phyloP scores from a whole-genome alignment of 805 yeast genomes.

The Saccharomycopsis microspora region DNA sequence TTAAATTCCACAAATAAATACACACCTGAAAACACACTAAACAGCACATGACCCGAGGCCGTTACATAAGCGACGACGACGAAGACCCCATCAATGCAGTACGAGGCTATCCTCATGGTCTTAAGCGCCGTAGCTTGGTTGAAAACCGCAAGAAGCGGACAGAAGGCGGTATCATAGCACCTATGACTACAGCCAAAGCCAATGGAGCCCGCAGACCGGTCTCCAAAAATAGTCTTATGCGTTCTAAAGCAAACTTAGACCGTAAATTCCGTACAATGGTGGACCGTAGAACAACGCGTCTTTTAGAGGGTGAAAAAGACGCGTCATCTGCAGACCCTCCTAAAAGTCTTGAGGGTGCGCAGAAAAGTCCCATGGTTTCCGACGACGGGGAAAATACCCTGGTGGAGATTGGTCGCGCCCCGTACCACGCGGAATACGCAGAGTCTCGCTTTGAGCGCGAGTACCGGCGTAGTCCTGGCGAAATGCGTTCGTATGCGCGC shows the following conservation, averaged over 20 bases:
- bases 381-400: neutral
- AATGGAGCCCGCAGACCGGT: neutral
- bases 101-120: conserved; percentile 3
- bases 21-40: too few relatives aligned
- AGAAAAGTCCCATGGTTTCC: neutral
- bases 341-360: neutral
- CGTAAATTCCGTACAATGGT: conserved; percentile 4
- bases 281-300: neutral
- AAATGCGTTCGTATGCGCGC: neutral
- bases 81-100: conserved; percentile 12
- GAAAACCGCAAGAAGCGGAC: neutral
- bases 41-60: neutral
- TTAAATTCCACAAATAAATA: too few relatives aligned
- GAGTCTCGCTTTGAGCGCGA: neutral
- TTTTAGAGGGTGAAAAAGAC: neutral
- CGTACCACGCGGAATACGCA: neutral
- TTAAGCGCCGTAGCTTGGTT: conserved; percentile 4
- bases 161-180: neutral
- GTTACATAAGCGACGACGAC: conserved; percentile 10
- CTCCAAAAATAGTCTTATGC: conserved; percentile 10
- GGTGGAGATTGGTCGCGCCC: neutral
- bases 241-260: conserved; percentile 11
- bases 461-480: neutral
- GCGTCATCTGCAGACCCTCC: neutral
- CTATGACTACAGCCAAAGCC: neutral